Conservation (phyloP, 768 basidiomycete species). For the Lactarius hengduanensis region DNA sequence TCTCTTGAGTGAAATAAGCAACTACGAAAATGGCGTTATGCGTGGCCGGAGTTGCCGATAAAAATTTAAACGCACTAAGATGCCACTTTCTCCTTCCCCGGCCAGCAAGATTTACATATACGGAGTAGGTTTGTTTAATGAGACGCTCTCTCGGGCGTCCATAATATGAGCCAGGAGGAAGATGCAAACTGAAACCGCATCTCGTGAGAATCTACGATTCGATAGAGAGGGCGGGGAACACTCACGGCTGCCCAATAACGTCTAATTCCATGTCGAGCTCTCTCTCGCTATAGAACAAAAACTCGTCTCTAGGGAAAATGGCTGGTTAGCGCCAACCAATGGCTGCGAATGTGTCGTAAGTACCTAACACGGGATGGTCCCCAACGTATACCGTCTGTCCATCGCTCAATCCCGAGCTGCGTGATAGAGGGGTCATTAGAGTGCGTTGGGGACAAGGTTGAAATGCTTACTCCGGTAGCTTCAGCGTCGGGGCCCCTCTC, state of each 20-base stretch:
- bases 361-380: conserved; percentile 76
- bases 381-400: conserved; percentile 74
- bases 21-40: conserved; percentile 32
- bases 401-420: conserved; percentile 74
- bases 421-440: background rate
- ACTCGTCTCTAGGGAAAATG: conserved; percentile 49
- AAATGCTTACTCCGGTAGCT: conserved; percentile 51
- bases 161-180: conserved; percentile 32
- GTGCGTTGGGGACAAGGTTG: conserved; percentile 28
- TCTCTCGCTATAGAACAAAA: conserved; percentile 73
- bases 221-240: background rate
- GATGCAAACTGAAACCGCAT: conserved; percentile 31
- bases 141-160: conserved; percentile 46
- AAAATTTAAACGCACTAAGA: conserved; percentile 51
- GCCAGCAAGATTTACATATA: conserved; percentile 59
- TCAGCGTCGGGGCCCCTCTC: conserved; percentile 70
- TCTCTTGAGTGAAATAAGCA: conserved; percentile 41
- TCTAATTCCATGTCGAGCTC: conserved; percentile 40
- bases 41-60: conserved; percentile 1
- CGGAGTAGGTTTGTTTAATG: conserved; percentile 80
- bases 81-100: conserved; percentile 79
- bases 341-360: conserved; percentile 32
- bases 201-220: conserved; percentile 21
- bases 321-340: conserved; percentile 2
- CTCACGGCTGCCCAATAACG: conserved; percentile 28